Evolutionary conservation across 2,329 filamentous ascomycete species (phyloP), one percentile per base, ranked within the genome.

Genomic region (Lasiodiplodia gonubiensis): DNA sequence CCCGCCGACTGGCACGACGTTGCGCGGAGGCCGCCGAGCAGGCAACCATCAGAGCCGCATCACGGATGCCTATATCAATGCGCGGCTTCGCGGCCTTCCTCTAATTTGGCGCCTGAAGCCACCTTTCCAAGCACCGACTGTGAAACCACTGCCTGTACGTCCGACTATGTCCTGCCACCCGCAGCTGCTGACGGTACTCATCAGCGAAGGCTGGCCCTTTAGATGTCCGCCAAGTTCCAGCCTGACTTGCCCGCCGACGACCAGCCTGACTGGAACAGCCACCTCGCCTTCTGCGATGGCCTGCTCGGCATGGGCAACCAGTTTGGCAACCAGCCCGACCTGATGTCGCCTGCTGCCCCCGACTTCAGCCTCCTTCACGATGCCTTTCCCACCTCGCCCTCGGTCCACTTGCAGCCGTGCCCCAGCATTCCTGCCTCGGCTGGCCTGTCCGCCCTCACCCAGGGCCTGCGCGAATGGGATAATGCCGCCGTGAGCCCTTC

Each of bases 331-430:
- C 59, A 51, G 59, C 18, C 59, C 37, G 59, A 63, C 12, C 12
- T 63, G 30, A 51, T 21, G 16, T 16, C 59, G 46, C 30, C 59
- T 16, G 30, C 59, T n/a, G 46, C n/a, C 16, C 18, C n/a, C 30
- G 46, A 37, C 59, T 52, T 63, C 46, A 63, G 46, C 46, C 59
- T 63, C 16, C 59, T 63, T 33, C 59, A 63, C 30, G 59, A 63
- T 18, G 59, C 42, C 27, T 51, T 46, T 6, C 59, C 59, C 10
- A 51, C 42, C 4, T 51, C 59, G 16, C 59, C 59, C 10, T 63
- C 59, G 42, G 59, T 63, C 30, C 59, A 51, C n/a, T 18, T 63
- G 25, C 59, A 63, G 30, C 27, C 59, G 4, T 51, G 46, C 18
- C 25, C 25, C 42, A 21, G 37, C 5, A 23, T 12, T 21, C 59